These are phyloP conservation scores for Caloboletus inedulis DNA, from an alignment of 1,284 basidiomycete species.

Conservation along the genomic window DNA sequence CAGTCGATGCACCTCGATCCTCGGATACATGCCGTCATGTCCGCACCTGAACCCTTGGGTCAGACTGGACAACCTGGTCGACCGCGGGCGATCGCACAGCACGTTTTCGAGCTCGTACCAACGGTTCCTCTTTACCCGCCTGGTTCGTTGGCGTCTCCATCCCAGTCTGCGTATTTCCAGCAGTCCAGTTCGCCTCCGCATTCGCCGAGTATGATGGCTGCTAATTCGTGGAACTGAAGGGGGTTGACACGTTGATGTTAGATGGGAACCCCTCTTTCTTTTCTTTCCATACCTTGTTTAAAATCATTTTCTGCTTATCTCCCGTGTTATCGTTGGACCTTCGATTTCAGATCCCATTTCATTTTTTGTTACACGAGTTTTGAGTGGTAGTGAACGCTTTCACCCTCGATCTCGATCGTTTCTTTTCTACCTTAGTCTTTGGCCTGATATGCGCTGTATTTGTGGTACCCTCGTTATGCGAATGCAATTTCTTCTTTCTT, in stretches of 20 bases:
- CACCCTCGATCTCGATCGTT: neutral
- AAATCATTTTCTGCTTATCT: neutral
- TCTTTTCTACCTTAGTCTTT: neutral
- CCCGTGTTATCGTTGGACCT: neutral
- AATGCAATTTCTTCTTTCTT: constrained; percentile 1
- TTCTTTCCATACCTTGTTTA: neutral
- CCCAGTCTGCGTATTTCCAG: constrained; percentile 59
- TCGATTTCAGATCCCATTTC: neutral
- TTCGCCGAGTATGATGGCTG: constrained; percentile 43
- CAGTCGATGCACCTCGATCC: constrained; percentile 64
- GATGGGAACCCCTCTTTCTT: neutral
- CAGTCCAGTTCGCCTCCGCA: constrained; percentile 59
- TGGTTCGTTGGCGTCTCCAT: constrained; percentile 60
- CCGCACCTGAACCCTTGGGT: constrained; percentile 44
- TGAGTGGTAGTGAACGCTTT: neutral
- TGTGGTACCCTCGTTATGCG: constrained; percentile 8
- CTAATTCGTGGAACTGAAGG: constrained; percentile 26
- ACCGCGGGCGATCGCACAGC: constrained; percentile 55
- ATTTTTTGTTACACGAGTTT: neutral
- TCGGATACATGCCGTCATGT: constrained; percentile 74
- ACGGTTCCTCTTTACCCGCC: constrained; percentile 69
- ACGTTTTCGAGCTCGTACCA: constrained; percentile 79
- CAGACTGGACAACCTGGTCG: constrained; percentile 36
- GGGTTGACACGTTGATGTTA: neutral
- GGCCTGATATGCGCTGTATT: neutral